A percentile compares a stretch with the other conserved stretches of the same genome.
Evolutionary conservation across 2,329 filamentous ascomycete genomes (phyloP).

Genomic region (Fusarium beomiforme): DNA sequence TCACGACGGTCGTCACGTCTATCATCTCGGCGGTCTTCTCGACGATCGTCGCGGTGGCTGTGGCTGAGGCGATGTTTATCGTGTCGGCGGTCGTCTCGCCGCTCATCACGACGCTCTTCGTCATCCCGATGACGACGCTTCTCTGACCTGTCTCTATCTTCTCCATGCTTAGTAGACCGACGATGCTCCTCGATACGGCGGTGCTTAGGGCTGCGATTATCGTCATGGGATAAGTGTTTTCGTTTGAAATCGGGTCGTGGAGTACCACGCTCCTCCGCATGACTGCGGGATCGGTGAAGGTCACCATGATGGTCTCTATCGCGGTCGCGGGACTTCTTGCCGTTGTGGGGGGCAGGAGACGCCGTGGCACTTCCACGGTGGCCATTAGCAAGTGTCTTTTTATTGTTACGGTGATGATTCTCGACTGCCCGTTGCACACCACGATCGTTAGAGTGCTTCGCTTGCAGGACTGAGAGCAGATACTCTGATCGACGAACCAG

Average conservation of each 20-base stretch:
- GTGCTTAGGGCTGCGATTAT: conserved; percentile 55
- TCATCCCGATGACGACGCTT: conserved; percentile 40
- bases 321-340: conserved; percentile 58
- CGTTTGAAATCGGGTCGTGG: conserved; percentile 67
- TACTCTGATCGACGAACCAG: conserved; percentile 95
- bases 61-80: conserved; percentile 38
- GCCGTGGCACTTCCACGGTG: conserved; percentile 72
- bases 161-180: conserved; percentile 50
- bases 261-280: conserved; percentile 61
- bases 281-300: conserved; percentile 61
- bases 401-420: conserved; percentile 95
- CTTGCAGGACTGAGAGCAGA: conserved; percentile 91
- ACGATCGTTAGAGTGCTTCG: conserved; percentile 80
- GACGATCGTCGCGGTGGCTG: conserved; percentile 33
- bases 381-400: conserved; percentile 73
- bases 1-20: conserved; percentile 37
- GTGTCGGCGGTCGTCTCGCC: conserved; percentile 32
- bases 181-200: conserved; percentile 54
- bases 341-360: conserved; percentile 71
- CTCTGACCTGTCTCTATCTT: conserved; percentile 50
- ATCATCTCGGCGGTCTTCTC: conserved; percentile 31
- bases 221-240: conserved; percentile 65
- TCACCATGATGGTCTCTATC: conserved; percentile 60
- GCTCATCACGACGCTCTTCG: conserved; percentile 37
- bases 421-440: conserved; percentile 83